phyloP scores from a whole-genome alignment of 208 protist genomes.

The Acanthamoeba lenticulata region DNA sequence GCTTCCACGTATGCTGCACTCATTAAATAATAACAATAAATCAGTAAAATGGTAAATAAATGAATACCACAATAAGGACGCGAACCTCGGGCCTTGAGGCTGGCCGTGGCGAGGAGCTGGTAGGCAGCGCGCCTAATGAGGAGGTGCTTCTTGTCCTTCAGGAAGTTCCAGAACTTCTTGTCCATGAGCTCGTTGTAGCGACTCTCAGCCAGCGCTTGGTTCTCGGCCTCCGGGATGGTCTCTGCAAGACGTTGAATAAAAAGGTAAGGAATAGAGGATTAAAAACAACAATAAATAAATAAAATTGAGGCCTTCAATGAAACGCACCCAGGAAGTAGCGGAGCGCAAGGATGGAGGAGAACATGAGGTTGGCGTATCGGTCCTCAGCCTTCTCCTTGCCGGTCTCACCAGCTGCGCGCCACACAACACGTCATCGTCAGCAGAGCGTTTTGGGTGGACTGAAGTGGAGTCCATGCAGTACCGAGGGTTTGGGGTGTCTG shows the following conservation, averaged over 20 bases:
- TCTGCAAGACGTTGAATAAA: not conserved
- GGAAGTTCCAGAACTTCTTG: constrained; percentile 62
- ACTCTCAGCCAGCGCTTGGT: constrained; percentile 10
- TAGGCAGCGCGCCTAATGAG: constrained; percentile 59
- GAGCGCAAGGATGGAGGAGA: constrained; percentile 54
- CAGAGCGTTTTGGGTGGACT: not conserved
- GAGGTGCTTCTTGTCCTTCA: constrained; percentile 56
- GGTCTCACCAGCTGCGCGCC: not conserved
- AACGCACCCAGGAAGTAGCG: constrained; percentile 39
- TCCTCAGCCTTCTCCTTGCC: constrained; percentile 46
- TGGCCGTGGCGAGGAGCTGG: constrained; percentile 33
- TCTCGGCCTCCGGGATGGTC: constrained; percentile 42
- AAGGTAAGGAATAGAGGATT: not conserved
- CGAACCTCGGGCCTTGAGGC: not conserved
- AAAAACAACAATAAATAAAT: not conserved
- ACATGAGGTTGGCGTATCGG: constrained; percentile 58
- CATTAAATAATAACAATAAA: not conserved
- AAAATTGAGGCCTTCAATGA: not conserved
- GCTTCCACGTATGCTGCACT: constrained; percentile 28
- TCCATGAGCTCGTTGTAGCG: constrained; percentile 31
- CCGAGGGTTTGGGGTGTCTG: constrained; percentile 45
- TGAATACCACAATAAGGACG: not conserved
- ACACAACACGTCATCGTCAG: not conserved
- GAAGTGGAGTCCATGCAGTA: not conserved
- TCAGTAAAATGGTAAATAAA: not conserved